phyloP scores from a whole-genome alignment of 1,139 yeast genomes.

The Blastobotrys buckinghamii region DNA sequence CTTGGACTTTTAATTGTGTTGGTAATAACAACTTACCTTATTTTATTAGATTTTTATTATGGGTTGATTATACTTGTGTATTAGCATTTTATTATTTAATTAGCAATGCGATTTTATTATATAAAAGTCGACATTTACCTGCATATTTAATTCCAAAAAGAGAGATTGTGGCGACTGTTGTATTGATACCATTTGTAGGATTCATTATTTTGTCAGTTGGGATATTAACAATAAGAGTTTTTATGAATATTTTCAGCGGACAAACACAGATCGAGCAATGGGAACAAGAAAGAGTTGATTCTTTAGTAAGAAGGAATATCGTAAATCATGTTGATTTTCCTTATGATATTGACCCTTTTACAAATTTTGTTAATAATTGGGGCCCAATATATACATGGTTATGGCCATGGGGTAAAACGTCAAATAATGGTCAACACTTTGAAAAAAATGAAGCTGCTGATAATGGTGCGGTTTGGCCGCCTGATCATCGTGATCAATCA shows the following conservation, averaged over 20 bases:
- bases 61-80: slow-evolving; percentile 57
- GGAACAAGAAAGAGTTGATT: slow-evolving; percentile 80
- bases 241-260: slow-evolving; percentile 55
- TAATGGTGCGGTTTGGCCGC: slow-evolving; percentile 69
- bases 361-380: slow-evolving; percentile 43
- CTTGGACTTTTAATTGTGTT: slow-evolving; percentile 84
- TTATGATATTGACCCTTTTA: slow-evolving; percentile 59
- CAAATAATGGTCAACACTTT: slow-evolving; percentile 46
- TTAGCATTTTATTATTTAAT: slow-evolving; percentile 43
- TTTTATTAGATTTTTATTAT: slow-evolving; percentile 67
- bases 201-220: slow-evolving; percentile 56
- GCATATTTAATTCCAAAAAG: slow-evolving; percentile 49
- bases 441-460: slow-evolving; percentile 46
- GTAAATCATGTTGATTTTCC: slow-evolving; percentile 52
- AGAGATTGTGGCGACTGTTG: slow-evolving; percentile 52
- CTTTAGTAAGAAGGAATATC: slow-evolving; percentile 44
- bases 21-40: slow-evolving; percentile 78
- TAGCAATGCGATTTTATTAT: slow-evolving; percentile 42
- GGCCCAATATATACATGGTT: slow-evolving; percentile 46
- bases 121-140: slow-evolving; percentile 52
- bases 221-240: slow-evolving; percentile 55
- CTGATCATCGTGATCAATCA: slow-evolving; percentile 63
- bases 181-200: slow-evolving; percentile 50
- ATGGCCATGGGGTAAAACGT: slow-evolving; percentile 60
- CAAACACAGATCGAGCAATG: slow-evolving; percentile 88